Evolutionary conservation across 805 yeast genomes (phyloP).

Genomic region (Yamadazyma sp.): DNA sequence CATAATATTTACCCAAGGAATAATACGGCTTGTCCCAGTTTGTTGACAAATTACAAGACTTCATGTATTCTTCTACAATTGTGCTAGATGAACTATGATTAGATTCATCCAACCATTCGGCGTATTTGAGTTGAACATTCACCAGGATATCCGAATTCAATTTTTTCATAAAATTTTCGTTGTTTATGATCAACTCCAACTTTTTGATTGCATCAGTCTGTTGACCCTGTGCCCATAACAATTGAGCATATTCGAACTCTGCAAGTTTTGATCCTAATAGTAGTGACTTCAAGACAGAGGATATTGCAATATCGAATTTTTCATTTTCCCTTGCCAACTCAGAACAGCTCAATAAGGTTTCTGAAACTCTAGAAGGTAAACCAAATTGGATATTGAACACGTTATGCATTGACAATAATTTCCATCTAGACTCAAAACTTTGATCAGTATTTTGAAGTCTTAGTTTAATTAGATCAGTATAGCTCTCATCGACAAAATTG

Average conservation of each 20-base stretch:
- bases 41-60: constrained; percentile 52
- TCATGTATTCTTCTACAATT: constrained; percentile 65
- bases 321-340: constrained; percentile 63
- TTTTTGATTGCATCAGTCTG: constrained; percentile 77
- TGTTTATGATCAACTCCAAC: constrained; percentile 40
- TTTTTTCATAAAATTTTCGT: constrained; percentile 6
- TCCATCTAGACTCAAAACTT: constrained; percentile 56
- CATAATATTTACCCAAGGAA: constrained; percentile 74
- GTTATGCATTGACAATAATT: constrained; percentile 54
- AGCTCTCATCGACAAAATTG: not conserved
- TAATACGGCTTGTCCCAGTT: constrained; percentile 80
- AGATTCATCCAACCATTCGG: constrained; percentile 85
- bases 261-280: constrained; percentile 36
- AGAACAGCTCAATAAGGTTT: constrained; percentile 59
- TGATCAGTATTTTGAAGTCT: constrained; percentile 36
- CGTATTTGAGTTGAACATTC: constrained; percentile 66
- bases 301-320: constrained; percentile 69
- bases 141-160: constrained; percentile 23
- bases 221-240: constrained; percentile 88
- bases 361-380: constrained; percentile 27
- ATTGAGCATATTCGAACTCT: constrained; percentile 72
- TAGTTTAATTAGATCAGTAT: constrained; percentile 20
- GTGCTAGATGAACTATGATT: constrained; percentile 77
- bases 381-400: constrained; percentile 6
- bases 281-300: constrained; percentile 61